Evolutionary conservation across 2,329 filamentous ascomycete species (phyloP).

Genomic region (Colletotrichum lindemuthianum): DNA sequence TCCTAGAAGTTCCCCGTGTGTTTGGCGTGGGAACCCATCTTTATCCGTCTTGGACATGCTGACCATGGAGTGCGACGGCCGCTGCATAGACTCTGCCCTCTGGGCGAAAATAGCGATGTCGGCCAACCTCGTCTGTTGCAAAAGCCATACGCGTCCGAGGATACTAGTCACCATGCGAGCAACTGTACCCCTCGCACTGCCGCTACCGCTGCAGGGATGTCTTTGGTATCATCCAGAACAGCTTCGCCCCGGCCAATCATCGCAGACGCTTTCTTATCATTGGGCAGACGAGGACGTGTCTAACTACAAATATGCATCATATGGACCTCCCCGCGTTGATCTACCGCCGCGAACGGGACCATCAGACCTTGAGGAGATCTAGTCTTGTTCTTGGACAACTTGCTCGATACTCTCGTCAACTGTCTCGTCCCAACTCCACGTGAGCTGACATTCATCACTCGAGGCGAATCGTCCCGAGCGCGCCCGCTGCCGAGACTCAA

Average conservation of each 20-base stretch:
- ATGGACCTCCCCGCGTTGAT: constrained; percentile 22
- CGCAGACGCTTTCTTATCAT: constrained; percentile 18
- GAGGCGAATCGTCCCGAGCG: neutral
- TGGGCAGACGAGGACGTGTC: neutral
- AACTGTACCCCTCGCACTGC: no score
- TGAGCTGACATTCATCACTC: no score
- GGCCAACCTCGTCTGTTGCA: no score
- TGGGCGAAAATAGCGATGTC: no score
- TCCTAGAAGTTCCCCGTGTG: no score
- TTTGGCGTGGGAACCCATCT: no score
- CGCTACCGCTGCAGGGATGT: constrained; percentile 22
- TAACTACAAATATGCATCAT: constrained; percentile 25
- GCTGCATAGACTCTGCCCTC: no score
- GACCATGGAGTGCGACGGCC: no score
- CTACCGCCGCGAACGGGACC: constrained; percentile 11
- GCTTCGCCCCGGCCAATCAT: constrained; percentile 24
- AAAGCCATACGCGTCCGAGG: no score
- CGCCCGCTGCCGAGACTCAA: neutral
- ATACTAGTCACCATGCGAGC: no score
- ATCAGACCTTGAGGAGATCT: neutral
- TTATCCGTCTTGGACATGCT: no score
- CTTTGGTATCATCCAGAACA: neutral
- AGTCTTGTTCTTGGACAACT: neutral
- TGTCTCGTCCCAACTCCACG: neutral
- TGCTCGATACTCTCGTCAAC: neutral